Evolutionary conservation across 441 rosid species (phyloP).

Genomic region (Theobroma grandiflorum): DNA sequence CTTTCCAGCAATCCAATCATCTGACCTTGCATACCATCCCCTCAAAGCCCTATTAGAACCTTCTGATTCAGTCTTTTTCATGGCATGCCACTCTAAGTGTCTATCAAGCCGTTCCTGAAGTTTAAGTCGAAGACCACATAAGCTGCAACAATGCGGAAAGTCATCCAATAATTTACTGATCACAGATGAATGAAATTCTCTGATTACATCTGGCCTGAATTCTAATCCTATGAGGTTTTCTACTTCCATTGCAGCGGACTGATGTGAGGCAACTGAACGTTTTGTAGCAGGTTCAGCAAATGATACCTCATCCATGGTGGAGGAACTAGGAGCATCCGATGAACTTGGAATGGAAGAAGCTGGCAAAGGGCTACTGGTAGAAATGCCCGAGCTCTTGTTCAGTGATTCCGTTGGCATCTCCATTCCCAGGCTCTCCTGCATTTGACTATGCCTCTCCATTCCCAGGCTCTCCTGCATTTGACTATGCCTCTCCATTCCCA

Average conservation of each 20-base stretch:
- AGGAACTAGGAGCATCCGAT: conserved; percentile 31
- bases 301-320: conserved; percentile 41
- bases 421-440: conserved; percentile 34
- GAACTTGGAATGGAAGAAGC: conserved; percentile 50
- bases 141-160: conserved; percentile 71
- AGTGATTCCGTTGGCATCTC: conserved; percentile 40
- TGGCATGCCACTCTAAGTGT: conserved; percentile 84
- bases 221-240: conserved; percentile 74
- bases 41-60: conserved; percentile 44
- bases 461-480: conserved; percentile 28
- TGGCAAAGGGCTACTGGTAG: conserved; percentile 36
- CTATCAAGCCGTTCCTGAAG: conserved; percentile 65
- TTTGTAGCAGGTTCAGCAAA: conserved; percentile 42
- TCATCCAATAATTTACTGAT: conserved; percentile 68
- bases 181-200: conserved; percentile 82
- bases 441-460: conserved; percentile 35
- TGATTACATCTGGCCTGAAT: conserved; percentile 77
- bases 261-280: conserved; percentile 40
- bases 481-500: conserved; percentile 31
- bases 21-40: conserved; percentile 75
- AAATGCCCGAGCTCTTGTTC: conserved; percentile 25
- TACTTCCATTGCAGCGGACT: conserved; percentile 38
- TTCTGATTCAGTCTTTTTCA: conserved; percentile 48
- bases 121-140: conserved; percentile 83
- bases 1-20: conserved; percentile 72